Percentiles rank a stretch among this genome's conserved stretches.
phyloP scores from a whole-genome alignment of 345 rosid species.

The Dovyalis caffra region DNA sequence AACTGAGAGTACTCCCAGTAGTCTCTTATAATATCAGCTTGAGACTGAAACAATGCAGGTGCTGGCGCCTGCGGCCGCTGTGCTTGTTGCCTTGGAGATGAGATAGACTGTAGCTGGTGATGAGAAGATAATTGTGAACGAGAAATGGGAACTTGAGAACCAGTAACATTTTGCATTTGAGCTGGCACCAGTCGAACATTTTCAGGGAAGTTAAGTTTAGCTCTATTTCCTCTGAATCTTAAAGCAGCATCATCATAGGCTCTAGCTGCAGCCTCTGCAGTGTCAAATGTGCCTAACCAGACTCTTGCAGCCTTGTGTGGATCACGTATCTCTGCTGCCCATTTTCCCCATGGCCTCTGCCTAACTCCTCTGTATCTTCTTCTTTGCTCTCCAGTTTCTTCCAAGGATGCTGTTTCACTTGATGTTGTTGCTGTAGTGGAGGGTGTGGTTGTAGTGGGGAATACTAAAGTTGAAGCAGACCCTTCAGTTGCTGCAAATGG shows the following conservation, averaged over 20 bases:
- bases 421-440: constrained; percentile 11
- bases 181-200: constrained; percentile 30
- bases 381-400: constrained; percentile 45
- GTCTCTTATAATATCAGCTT: constrained; percentile 31
- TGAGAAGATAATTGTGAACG: constrained; percentile 15
- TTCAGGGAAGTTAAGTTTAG: constrained; percentile 83
- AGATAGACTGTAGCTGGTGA: constrained; percentile 1
- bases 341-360: constrained; percentile 90
- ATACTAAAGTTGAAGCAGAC: constrained; percentile 7
- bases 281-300: constrained; percentile 88
- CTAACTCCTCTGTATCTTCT: constrained; percentile 81
- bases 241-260: constrained; percentile 91
- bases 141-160: constrained; percentile 22
- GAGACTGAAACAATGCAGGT: constrained; percentile 25
- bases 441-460: constrained; percentile 4
- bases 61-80: neutral
- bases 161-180: constrained; percentile 22
- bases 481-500: constrained; percentile 25
- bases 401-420: constrained; percentile 19
- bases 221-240: constrained; percentile 78
- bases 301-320: constrained; percentile 80
- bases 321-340: constrained; percentile 94
- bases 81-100: constrained; percentile 10
- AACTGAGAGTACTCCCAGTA: constrained; percentile 51
- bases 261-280: constrained; percentile 82